Evolutionary conservation across 768 basidiomycete genomes (phyloP).

Genomic region (Auricularia sp.): DNA sequence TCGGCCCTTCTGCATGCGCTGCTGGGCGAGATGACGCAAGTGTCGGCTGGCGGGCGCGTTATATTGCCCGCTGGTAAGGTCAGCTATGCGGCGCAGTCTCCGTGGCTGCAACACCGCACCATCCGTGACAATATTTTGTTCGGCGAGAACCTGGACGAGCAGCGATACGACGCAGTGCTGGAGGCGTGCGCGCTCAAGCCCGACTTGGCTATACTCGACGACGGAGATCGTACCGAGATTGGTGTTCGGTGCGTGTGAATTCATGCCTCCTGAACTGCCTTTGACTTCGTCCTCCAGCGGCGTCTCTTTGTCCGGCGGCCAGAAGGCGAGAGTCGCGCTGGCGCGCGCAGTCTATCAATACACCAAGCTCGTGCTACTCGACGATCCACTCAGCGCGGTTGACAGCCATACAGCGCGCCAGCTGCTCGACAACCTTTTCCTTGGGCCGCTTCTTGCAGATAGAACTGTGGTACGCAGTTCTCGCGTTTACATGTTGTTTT

Average conservation of each 20-base stretch:
- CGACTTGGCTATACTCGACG: conserved; percentile 36
- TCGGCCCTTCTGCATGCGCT: conserved; percentile 19
- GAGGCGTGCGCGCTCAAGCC: conserved; percentile 38
- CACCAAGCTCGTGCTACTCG: conserved; percentile 17
- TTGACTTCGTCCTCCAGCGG: conserved; percentile 7
- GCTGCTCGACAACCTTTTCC: conserved; percentile 11
- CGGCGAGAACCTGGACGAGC: conserved; percentile 47
- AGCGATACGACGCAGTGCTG: conserved; percentile 30
- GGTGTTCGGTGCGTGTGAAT: conserved; percentile 13
- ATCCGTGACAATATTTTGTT: conserved; percentile 79
- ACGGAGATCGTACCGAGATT: conserved; percentile 29
- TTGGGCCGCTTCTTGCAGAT: conserved; percentile 15
- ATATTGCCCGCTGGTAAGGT: conserved; percentile 23
- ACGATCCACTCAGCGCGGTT: conserved; percentile 17
- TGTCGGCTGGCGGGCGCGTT: conserved; percentile 13
- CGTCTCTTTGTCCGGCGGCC: conserved; percentile 19
- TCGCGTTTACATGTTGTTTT: no score
- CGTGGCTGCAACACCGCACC: conserved; percentile 61
- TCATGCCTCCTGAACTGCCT: neutral
- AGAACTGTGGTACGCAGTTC: conserved; percentile 16
- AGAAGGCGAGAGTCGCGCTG: conserved; percentile 19
- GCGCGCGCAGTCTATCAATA: conserved; percentile 21
- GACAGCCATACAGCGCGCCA: conserved; percentile 12
- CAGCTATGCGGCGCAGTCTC: conserved; percentile 58
- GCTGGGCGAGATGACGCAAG: conserved; percentile 17